Percentiles rank a stretch among this genome's conserved stretches.
phyloP scores from a whole-genome alignment of 2,329 filamentous ascomycete genomes.

The Daldinia eschscholtzii region DNA sequence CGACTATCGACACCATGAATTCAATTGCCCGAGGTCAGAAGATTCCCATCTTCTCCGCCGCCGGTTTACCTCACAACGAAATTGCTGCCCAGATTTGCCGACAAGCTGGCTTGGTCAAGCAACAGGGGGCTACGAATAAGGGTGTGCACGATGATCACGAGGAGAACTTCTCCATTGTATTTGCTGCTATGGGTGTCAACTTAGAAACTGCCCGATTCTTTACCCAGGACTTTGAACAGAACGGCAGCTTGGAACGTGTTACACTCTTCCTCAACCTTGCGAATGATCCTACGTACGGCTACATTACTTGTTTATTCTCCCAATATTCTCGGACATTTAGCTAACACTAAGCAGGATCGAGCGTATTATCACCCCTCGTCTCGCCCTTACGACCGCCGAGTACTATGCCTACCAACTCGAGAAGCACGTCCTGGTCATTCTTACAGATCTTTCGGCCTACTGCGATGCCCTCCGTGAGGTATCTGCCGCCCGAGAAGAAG shows the following conservation, averaged over 20 bases:
- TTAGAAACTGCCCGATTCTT: constrained; percentile 99
- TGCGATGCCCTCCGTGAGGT: constrained; percentile 99
- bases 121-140: constrained; percentile 85
- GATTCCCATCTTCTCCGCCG: constrained; percentile 98
- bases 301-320: neutral
- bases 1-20: constrained; percentile 98
- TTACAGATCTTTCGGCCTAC: constrained; percentile 97
- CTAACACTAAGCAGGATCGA: constrained; percentile 76
- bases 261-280: constrained; percentile 99
- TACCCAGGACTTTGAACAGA: constrained; percentile 98
- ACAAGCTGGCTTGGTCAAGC: constrained; percentile 91
- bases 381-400: constrained; percentile 96
- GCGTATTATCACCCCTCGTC: constrained; percentile 99
- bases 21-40: constrained; percentile 98
- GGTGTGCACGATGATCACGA: constrained; percentile 96
- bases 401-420: constrained; percentile 99
- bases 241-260: constrained; percentile 96
- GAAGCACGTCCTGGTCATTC: constrained; percentile 99
- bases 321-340: neutral
- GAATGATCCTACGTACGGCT: constrained; percentile 92
- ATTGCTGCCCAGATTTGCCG: constrained; percentile 99
- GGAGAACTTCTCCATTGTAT: constrained; percentile 99
- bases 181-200: constrained; percentile 99
- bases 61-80: constrained; percentile 99
- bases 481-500: constrained; percentile 97